Base-by-base conservation (phyloP, 1,139 yeast genomes). In the Saccharomyces hybrid region DNA sequence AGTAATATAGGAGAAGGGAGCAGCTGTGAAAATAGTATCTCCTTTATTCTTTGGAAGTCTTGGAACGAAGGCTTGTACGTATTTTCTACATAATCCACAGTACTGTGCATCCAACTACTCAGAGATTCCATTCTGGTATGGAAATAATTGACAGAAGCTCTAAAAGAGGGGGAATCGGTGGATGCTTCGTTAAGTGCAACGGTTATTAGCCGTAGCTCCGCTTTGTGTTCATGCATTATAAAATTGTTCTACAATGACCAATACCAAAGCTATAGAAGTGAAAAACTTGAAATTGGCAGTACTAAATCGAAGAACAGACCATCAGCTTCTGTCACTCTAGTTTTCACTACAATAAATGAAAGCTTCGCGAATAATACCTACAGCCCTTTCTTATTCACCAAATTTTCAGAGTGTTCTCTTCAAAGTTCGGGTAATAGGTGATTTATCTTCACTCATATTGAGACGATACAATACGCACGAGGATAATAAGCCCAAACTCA, bases 111-210 rank as follows among this genome's bases (percentile, higher is more conserved):
- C 91, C 96, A 88, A 54, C 78, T 78, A 54, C 86, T 90, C 27
- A 89, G 76, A 49, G 80, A 78, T 31, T 77, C 79, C n/a, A 89
- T 73, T 64, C 88, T 91, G 28, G 74, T 69, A 58, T 84, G 85
- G 57, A 81, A 69, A 64, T 83, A 88, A 64, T 87, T 85, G 46
- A 80, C 77, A 3, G 85, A 78, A 0, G 98, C 96, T 49, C 98
- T 75, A 71, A 93, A 93, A 47, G 91, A 81, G 1, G 98, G 98
- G 3, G 96, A 84, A 70, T 93, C 98, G 54, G 88, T 70, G 0
- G 96, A 89, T 0, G 97, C 97, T 65, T 93, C 99, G 65, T 89
- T 89, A 64, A 89, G 79, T 19, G 82, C 78, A 1, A 89, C 95
- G 0, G 96, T 86, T 2, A 88, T 83, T 52, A 90, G 74, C 59